These are phyloP conservation scores for Aspergillus sp. DNA, from an alignment of 2,329 filamentous ascomycete species.

Conservation along the genomic window DNA sequence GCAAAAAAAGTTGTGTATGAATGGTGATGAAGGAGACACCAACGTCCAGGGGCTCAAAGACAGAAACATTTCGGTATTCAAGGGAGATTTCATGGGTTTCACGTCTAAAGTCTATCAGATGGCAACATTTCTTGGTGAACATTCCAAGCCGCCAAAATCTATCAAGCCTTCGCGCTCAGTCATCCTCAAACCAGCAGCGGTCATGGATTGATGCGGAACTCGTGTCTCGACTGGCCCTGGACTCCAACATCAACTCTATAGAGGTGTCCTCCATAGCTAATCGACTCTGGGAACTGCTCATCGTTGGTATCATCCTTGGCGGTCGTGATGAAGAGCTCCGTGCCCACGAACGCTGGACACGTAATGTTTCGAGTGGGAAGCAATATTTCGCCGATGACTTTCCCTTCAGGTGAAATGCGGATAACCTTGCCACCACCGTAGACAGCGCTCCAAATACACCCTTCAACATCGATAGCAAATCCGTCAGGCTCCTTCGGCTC, in stretches of 20 bases:
- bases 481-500: constrained; percentile 72
- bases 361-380: constrained; percentile 78
- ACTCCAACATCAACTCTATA: constrained; percentile 78
- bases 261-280: constrained; percentile 66
- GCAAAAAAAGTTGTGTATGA: not conserved
- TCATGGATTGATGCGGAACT: constrained; percentile 56
- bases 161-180: not conserved
- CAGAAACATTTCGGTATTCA: not conserved
- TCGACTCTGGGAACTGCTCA: constrained; percentile 57
- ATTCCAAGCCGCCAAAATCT: not conserved
- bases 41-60: not conserved
- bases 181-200: not conserved
- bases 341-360: constrained; percentile 76
- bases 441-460: constrained; percentile 86
- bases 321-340: constrained; percentile 74
- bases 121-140: not conserved
- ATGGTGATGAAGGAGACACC: too few relatives aligned
- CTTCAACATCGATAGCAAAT: constrained; percentile 78
- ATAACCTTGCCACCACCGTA: constrained; percentile 76
- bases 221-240: constrained; percentile 61
- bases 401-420: constrained; percentile 68
- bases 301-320: constrained; percentile 69
- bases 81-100: not conserved
- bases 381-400: constrained; percentile 70
- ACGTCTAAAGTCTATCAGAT: not conserved